Base-by-base conservation (phyloP, 2,329 filamentous ascomycete genomes). In the Fusarium heterosporum region DNA sequence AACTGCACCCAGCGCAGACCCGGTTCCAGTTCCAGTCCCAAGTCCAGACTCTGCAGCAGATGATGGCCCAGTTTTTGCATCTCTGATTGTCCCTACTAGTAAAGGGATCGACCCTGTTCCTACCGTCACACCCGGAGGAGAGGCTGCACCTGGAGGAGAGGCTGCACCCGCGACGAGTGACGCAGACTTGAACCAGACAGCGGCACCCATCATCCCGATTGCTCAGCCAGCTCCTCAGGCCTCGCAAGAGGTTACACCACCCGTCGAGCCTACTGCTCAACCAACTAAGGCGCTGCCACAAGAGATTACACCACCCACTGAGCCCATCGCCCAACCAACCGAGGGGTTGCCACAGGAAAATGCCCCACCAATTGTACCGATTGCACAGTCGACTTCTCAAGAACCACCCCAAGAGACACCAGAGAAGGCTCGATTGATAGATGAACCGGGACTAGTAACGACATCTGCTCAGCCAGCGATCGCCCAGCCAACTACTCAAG, bases 61-160 rank as follows among this genome's bases (percentile, higher is more conserved):
- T 40, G 63, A 51, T 41, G 54, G 52, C 17, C 66, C 66, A 9
- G 41, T 60, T 11, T 69, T 69, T 53, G 66, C 66, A 36, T 69
- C 66, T 16, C 55, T 69, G 34, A 52, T 69, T 22, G 39, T 52
- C 17, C 46, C 61, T 41, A 55, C 59, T 41, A 67, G 39, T 8
- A 66, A 60, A 29, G 58, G 48, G 40, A 34, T 39, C 29, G 48
- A 50, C 9, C 52, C 42, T 8, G 17, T 58, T 39, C 43, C 66
- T 45, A 69, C 66, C 6, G 55, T 51, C 38, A 45, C 43, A 41
- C 43, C 57, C 43, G 46, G 36, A 34, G 53, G 49, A 53, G 61
- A 58, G 12, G 46, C 51, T 41, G 46, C 13, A 32, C 34, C 52
- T 46, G 66, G 45, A 61, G 51, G 49, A 54, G 65, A 61, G 11